A percentile compares a stretch with the other conserved stretches of the same genome.
These are phyloP conservation scores for Trichoderma koningii DNA, from an alignment of 2,329 filamentous ascomycete species.

Conservation along the genomic window DNA sequence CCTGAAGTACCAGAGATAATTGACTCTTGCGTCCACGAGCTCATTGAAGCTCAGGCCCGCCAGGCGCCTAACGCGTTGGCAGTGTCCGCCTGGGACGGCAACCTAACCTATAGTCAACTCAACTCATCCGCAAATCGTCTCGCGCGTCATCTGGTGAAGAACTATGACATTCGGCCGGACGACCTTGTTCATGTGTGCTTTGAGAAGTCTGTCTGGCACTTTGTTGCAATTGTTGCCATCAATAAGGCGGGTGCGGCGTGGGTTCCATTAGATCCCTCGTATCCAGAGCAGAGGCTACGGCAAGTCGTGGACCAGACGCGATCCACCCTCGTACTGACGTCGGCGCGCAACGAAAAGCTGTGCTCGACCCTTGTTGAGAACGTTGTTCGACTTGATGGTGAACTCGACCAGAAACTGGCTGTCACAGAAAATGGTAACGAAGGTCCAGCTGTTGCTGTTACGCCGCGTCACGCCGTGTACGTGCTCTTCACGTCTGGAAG, in stretches of 20 bases:
- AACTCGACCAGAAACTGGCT: not conserved
- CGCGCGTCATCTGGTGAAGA: constrained; percentile 6
- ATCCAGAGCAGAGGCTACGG: constrained; percentile 23
- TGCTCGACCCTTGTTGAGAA: constrained; percentile 28
- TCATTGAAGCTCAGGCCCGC: constrained; percentile 16
- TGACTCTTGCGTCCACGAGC: constrained; percentile 35
- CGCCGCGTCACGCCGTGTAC: not conserved
- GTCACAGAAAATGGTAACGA: not conserved
- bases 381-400: constrained; percentile 17
- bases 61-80: not conserved
- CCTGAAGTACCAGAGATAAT: constrained; percentile 1
- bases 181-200: constrained; percentile 20
- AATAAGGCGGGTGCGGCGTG: constrained; percentile 31
- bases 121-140: constrained; percentile 8
- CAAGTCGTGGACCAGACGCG: constrained; percentile 26
- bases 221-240: constrained; percentile 16
- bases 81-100: constrained; percentile 21
- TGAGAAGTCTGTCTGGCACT: constrained; percentile 19
- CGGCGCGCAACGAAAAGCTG: constrained; percentile 24
- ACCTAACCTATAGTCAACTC: constrained; percentile 15
- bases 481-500: constrained; percentile 18
- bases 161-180: not conserved
- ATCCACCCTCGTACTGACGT: not conserved
- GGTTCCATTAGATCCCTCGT: constrained; percentile 29
- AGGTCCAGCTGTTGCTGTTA: constrained; percentile 1